Percentiles rank a stretch among this genome's conserved stretches.
Conservation (phyloP, 805 yeast genomes). For the Saccharomycopsis fodiens region DNA sequence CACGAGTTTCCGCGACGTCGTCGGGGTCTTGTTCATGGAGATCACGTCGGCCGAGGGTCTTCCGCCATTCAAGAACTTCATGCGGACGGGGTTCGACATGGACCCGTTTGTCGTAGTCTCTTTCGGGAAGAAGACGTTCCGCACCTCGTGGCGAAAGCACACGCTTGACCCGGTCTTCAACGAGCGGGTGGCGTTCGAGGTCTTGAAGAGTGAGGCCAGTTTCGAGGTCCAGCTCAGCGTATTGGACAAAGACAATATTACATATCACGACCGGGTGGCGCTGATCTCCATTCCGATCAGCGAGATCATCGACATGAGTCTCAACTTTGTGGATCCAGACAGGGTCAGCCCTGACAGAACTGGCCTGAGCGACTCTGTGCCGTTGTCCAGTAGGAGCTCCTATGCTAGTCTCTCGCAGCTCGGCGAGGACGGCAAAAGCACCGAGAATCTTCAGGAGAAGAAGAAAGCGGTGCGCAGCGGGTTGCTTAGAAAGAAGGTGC, state of each 20-base stretch:
- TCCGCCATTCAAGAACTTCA: constrained; percentile 62
- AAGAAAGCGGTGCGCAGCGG: constrained; percentile 17
- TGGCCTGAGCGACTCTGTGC: neutral
- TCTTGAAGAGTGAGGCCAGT: constrained; percentile 54
- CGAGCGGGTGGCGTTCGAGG: constrained; percentile 73
- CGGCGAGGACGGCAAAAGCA: neutral
- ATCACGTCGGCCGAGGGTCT: constrained; percentile 65
- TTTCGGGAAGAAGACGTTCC: constrained; percentile 79
- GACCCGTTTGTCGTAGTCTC: constrained; percentile 93
- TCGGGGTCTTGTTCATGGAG: constrained; percentile 74
- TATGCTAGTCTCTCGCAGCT: neutral
- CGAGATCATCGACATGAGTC: constrained; percentile 32
- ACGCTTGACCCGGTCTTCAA: constrained; percentile 76
- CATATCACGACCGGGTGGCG: constrained; percentile 81
- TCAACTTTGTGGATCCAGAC: constrained; percentile 15
- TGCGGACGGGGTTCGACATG: constrained; percentile 82
- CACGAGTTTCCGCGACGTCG: constrained; percentile 31
- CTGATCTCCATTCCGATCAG: constrained; percentile 47
- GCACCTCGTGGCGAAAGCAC: constrained; percentile 81
- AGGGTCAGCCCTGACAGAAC: constrained; percentile 25
- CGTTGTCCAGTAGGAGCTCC: neutral
- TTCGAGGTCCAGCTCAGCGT: constrained; percentile 66
- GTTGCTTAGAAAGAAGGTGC: constrained; percentile 17
- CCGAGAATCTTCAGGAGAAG: neutral
- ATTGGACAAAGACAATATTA: constrained; percentile 75